These are phyloP conservation scores for Trapa bicornis DNA, from an alignment of 345 rosid genomes.

Conservation along the genomic window DNA sequence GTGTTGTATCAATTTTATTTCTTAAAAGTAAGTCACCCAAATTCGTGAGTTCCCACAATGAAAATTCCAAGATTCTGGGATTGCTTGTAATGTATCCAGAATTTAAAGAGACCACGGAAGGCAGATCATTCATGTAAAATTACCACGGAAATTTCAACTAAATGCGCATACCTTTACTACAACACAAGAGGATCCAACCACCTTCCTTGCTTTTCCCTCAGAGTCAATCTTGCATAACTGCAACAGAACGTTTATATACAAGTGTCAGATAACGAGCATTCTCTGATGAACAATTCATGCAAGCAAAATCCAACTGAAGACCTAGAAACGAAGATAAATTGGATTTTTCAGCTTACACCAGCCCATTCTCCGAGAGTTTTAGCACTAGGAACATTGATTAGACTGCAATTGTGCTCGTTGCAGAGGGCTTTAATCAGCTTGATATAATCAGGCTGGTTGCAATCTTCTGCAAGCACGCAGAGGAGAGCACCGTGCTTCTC, in stretches of 20 bases:
- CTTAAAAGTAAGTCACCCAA: background rate
- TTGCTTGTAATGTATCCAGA: background rate
- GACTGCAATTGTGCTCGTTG: conserved; percentile 49
- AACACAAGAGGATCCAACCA: conserved; percentile 74
- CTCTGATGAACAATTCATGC: background rate
- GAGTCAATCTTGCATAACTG: conserved; percentile 85
- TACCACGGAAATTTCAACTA: background rate
- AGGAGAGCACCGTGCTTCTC: conserved; percentile 72
- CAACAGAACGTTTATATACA: background rate
- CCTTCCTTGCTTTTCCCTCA: conserved; percentile 81
- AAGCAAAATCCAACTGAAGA: background rate
- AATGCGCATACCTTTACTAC: conserved; percentile 56
- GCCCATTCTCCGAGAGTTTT: conserved; percentile 92
- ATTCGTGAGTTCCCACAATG: background rate
- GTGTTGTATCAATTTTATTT: background rate
- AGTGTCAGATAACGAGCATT: too few relatives aligned
- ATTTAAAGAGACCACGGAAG: background rate
- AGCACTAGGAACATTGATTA: conserved; percentile 67
- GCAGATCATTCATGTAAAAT: background rate
- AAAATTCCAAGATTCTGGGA: background rate
- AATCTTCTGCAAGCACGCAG: conserved; percentile 74
- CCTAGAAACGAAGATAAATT: background rate
- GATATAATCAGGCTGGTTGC: conserved; percentile 73
- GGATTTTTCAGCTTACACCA: conserved; percentile 41
- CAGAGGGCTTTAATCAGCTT: conserved; percentile 77